Percentiles rank a stretch among this genome's conserved stretches.
These are phyloP conservation scores for Colletotrichum costaricense DNA, from an alignment of 2,329 filamentous ascomycete genomes.

Conservation along the genomic window DNA sequence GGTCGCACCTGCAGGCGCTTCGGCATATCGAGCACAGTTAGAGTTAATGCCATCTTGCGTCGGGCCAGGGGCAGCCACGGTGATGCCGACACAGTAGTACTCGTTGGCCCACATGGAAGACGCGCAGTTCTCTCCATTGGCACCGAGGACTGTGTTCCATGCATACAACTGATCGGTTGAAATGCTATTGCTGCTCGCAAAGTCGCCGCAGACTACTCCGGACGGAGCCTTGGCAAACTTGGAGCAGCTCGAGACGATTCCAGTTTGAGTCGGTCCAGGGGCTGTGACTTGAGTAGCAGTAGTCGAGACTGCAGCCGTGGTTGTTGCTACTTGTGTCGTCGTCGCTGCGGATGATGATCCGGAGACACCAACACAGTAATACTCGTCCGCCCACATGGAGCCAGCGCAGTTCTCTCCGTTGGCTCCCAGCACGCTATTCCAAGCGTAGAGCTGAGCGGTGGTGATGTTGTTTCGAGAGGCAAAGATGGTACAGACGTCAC, in stretches of 20 bases:
- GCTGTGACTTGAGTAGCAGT: not conserved
- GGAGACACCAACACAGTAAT: not conserved
- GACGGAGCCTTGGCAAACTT: not conserved
- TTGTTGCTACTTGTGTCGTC: too few relatives aligned
- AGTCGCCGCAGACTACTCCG: not conserved
- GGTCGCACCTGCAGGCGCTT: not conserved
- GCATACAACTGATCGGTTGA: not conserved
- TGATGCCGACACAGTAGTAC: not conserved
- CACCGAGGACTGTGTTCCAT: not conserved
- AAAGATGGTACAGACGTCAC: not conserved
- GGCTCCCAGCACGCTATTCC: not conserved
- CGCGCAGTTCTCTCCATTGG: not conserved
- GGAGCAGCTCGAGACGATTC: not conserved
- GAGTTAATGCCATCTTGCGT: not conserved
- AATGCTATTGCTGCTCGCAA: not conserved
- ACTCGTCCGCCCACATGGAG: not conserved
- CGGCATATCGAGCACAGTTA: not conserved
- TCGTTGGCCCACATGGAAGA: not conserved
- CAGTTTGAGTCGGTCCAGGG: not conserved
- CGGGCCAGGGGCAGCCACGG: not conserved
- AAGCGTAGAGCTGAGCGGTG: not conserved
- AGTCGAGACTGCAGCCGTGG: not conserved
- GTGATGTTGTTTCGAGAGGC: not conserved
- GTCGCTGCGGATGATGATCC: not conserved
- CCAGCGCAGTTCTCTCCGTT: not conserved